These are phyloP conservation scores for Xylaria sp. DNA, from an alignment of 2,329 filamentous ascomycete genomes.

Conservation along the genomic window DNA sequence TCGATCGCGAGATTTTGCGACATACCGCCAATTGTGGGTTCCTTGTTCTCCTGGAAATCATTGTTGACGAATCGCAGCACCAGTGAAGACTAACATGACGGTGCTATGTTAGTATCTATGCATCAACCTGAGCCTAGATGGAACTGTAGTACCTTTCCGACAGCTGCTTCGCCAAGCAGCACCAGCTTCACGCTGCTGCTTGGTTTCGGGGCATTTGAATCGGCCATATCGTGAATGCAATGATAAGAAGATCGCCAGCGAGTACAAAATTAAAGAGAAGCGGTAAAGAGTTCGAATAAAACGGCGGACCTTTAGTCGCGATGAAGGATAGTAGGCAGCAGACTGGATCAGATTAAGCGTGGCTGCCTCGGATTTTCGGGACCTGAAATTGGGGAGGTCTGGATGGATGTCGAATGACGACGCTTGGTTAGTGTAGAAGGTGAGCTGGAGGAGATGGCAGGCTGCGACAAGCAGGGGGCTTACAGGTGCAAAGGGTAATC, in stretches of 20 bases:
- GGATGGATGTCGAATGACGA: constrained; percentile 39
- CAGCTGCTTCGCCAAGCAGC: constrained; percentile 94
- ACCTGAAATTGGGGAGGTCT: constrained; percentile 27
- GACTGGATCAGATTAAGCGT: not conserved
- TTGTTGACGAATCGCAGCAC: constrained; percentile 99
- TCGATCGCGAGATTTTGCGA: constrained; percentile 34
- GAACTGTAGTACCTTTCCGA: constrained; percentile 82
- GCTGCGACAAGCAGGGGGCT: constrained; percentile 9
- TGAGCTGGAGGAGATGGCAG: constrained; percentile 19
- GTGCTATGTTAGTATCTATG: constrained; percentile 21
- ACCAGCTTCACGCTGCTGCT: constrained; percentile 99
- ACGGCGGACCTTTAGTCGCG: not conserved
- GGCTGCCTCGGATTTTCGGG: constrained; percentile 21
- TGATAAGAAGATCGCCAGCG: constrained; percentile 16
- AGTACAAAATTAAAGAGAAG: constrained; percentile 12
- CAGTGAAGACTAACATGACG: constrained; percentile 81
- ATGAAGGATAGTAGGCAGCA: constrained; percentile 12
- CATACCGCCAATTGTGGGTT: constrained; percentile 96
- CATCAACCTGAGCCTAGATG: constrained; percentile 5
- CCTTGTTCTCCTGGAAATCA: constrained; percentile 99
- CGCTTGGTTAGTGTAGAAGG: constrained; percentile 15
- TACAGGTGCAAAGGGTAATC: constrained; percentile 7
- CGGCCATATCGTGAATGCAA: constrained; percentile 68
- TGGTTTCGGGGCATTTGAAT: constrained; percentile 84
- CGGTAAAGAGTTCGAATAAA: not conserved